Percentiles rank a stretch among this genome's conserved stretches.
Conservation (phyloP, 768 basidiomycete species). For the Russula abietina region DNA sequence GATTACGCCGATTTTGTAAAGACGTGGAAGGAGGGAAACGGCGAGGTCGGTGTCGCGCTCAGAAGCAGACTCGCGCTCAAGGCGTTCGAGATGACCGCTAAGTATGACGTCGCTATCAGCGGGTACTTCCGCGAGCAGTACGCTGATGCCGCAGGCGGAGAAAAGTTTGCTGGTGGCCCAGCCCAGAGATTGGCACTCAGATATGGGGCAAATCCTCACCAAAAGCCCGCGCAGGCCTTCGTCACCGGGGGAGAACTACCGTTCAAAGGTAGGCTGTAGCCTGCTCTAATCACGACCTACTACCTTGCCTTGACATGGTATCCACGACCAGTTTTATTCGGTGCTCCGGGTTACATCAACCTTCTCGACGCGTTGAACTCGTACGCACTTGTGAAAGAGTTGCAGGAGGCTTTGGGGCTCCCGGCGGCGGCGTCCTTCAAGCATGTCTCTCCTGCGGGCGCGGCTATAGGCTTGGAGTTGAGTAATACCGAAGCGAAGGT, state of each 20-base stretch:
- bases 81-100: conserved; percentile 94
- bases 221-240: conserved; percentile 96
- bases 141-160: conserved; percentile 69
- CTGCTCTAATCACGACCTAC: background rate
- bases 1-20: conserved; percentile 82
- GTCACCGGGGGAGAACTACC: conserved; percentile 85
- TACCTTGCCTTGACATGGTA: background rate
- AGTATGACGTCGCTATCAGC: conserved; percentile 92
- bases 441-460: conserved; percentile 97
- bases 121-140: conserved; percentile 97
- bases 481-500: conserved; percentile 84
- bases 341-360: conserved; percentile 98
- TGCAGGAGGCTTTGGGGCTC: conserved; percentile 77
- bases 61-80: conserved; percentile 84
- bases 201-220: conserved; percentile 98
- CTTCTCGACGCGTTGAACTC: conserved; percentile 96
- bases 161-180: conserved; percentile 55
- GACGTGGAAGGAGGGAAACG: conserved; percentile 69
- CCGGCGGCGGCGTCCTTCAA: conserved; percentile 99
- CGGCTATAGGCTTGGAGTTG: conserved; percentile 83
- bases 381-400: conserved; percentile 90
- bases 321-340: conserved; percentile 62
- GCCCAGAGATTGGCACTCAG: conserved; percentile 83
- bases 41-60: conserved; percentile 64
- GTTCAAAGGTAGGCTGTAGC: conserved; percentile 65